Evolutionary conservation across 371 early-diverging fungal species (phyloP), one percentile per base, ranked within the genome.

Genomic region (Cokeromyces recurvatus): DNA sequence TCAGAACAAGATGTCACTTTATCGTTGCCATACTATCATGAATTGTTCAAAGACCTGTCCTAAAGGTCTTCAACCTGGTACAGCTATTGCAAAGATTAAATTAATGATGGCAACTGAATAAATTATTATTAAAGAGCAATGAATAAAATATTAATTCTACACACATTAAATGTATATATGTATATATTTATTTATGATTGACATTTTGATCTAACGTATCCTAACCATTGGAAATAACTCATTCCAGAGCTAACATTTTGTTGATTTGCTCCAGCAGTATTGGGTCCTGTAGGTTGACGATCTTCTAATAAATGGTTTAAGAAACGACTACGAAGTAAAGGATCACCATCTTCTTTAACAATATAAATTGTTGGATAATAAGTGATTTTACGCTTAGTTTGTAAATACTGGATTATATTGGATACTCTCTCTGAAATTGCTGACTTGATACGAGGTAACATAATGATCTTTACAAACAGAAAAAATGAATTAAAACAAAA

Each of bases 1-100:
- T 57, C 95, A 97, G 70, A 93, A 93, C 69, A 86, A 92, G 38
- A 94, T 94, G 88, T 87, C 92, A 10, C 80, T 95, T 15, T 97
- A 94, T 81, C 89, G 95, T 48, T 97, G 98, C 85, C 98, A 97
- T 77, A 95, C 96, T 50, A 97, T 97, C 72, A 95, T 95, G 97
- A 95, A 96, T 86, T 95, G 98, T 71, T 79, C 94, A 45, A 78
- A 86, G 57, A 94, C 95, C 36, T 95, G 98, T 70, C 98, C 98
- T 56, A 95, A 95, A 87, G 96, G 96, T 43, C 82, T 97, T 43
- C 94, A 94, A 72, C 98, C 96, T 17, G 93, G 92, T 64, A 62
- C 71, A 19, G 98, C 98, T 39, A 95, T 97, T 77, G 92, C 95
- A 23, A 79, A 92, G 81, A 92, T 97, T 75, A 97, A 95, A 84